Percentiles rank a stretch among this genome's conserved stretches.
Conservation (phyloP, 192 early-diverging fungal genomes). For the Haplosporangium gracile region DNA sequence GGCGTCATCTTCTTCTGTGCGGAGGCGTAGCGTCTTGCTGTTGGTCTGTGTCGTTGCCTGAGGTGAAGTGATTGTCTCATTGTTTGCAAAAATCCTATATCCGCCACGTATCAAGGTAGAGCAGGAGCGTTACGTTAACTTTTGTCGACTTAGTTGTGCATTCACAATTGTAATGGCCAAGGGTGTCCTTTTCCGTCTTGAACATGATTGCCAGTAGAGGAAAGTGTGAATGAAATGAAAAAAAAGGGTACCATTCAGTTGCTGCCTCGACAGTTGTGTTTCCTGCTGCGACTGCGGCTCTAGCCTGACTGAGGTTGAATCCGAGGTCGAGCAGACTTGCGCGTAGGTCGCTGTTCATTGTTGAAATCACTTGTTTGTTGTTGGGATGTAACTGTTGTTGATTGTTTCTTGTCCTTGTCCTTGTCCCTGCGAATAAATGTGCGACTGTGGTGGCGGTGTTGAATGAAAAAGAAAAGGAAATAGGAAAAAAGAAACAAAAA, state of each 20-base stretch:
- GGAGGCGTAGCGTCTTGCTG: constrained; percentile 10
- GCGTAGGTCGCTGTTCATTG: constrained; percentile 53
- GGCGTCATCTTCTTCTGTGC: constrained; percentile 13
- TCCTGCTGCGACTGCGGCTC: constrained; percentile 49
- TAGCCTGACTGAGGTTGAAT: constrained; percentile 48
- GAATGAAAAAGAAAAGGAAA: not conserved
- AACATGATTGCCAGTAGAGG: not conserved
- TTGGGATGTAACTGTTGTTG: not conserved
- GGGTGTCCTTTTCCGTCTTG: too few species aligned
- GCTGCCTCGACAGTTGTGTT: constrained; percentile 33
- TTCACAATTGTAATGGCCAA: not conserved
- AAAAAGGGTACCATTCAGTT: constrained; percentile 27
- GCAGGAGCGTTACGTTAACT: too few species aligned
- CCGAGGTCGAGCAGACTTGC: constrained; percentile 36
- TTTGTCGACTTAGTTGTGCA: too few species aligned
- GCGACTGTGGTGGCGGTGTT: not conserved
- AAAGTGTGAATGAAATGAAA: not conserved
- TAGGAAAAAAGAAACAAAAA: not conserved
- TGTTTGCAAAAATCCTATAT: constrained; percentile 42
- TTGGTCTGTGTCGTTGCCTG: not conserved
- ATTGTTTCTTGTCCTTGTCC: not conserved
- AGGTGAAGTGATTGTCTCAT: not conserved
- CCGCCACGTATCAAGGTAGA: too few species aligned
- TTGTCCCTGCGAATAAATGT: not conserved
- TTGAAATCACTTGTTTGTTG: not conserved